Evolutionary conservation across 768 basidiomycete species (phyloP), one percentile per base, ranked within the genome.

Genomic region (Lactifluus subvellereus): DNA sequence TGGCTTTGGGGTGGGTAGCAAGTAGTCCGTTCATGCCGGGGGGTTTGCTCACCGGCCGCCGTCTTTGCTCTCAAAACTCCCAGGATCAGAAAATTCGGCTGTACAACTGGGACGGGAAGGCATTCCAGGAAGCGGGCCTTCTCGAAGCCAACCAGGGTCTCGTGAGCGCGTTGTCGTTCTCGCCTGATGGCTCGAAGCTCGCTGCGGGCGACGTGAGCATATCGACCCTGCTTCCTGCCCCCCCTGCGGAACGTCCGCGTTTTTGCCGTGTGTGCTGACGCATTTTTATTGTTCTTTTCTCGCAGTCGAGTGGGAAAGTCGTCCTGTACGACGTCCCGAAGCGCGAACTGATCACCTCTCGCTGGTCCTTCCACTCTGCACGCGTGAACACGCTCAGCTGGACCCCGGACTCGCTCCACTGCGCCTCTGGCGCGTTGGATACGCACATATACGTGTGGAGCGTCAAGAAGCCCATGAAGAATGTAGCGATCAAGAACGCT

Each of bases 401-500:
- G 85, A 85, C 89, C 7, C 68, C 82, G 6, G 86, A 90, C 70
- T 85, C 86, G 7, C 79, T 80, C 64, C 85, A 94, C 70, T 82
- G 89, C 65, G 94, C 86, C 11, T 94, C 93, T 4, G 94, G 88
- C 11, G 91, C 93, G 20, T 80, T 96, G n/a, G 96, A 98, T 72
- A 95, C 94, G 35, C 84, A 93, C 67, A 84, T 96, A 5, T 97
- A 94, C 70, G 76, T 98, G 30, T 98, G 91, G 85, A 86, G 87
- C 66, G 84, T 92, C 35, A 76, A 76, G 49, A 82, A 84, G 70
- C 85, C 87, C 9, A 75, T 84, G 72, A 85, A 81, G 73, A 90
- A 89, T 67, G 84, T 94, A 40, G 80, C 86, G 32, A 86, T 98
- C 72, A 88, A 86, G 79, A 94, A 94, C 64, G 93, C 91, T 0